Percentiles rank a stretch among this genome's conserved stretches.
Evolutionary conservation across 306 rosid species (phyloP).

Genomic region (Heteromeles arbutifolia): DNA sequence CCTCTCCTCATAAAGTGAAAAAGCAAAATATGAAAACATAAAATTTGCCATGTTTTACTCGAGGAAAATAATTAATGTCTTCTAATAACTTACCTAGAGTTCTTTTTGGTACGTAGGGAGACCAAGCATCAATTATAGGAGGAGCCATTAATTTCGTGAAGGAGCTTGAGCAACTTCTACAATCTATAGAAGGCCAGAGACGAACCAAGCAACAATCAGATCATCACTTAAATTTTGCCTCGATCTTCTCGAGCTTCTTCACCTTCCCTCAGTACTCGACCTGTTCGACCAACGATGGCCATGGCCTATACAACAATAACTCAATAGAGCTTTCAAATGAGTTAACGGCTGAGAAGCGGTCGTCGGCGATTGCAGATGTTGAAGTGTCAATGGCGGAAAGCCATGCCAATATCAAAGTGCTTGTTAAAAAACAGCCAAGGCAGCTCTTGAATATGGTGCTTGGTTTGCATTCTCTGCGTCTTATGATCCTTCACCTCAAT

Average conservation of each 20-base stretch:
- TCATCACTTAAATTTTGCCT: background rate
- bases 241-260: constrained; percentile 21
- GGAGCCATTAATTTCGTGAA: constrained; percentile 40
- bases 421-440: constrained; percentile 20
- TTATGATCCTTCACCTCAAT: constrained; percentile 33
- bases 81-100: background rate
- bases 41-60: background rate
- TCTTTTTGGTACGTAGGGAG: constrained; percentile 18
- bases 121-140: constrained; percentile 42
- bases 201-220: constrained; percentile 7
- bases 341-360: constrained; percentile 5
- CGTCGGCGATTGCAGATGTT: constrained; percentile 25
- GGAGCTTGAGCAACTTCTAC: constrained; percentile 35
- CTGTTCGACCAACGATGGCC: background rate
- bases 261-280: constrained; percentile 30
- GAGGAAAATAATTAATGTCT: background rate
- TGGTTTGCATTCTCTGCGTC: constrained; percentile 29
- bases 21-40: background rate
- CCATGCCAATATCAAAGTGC: constrained; percentile 34
- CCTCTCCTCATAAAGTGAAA: background rate
- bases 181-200: constrained; percentile 22
- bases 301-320: background rate
- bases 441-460: constrained; percentile 35
- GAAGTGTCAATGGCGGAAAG: constrained; percentile 37
- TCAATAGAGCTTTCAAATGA: background rate